Evolutionary conservation across 164 flowering plant genomes (phyloP).

Genomic region (Sedum album): DNA sequence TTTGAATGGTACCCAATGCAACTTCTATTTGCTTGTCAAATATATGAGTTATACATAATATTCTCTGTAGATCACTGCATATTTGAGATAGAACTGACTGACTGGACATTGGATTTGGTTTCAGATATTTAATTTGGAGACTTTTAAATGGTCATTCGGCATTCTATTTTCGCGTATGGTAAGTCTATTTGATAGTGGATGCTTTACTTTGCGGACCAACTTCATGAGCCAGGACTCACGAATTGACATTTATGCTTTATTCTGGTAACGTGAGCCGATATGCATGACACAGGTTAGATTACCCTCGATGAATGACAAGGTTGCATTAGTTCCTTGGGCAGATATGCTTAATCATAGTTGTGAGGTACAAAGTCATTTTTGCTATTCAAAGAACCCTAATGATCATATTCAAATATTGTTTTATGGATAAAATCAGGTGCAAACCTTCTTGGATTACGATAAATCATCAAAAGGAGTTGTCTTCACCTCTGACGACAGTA

Average conservation of each 20-base stretch:
- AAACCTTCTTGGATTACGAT: conserved; percentile 88
- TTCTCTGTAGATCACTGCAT: background rate
- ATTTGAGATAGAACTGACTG: background rate
- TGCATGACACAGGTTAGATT: conserved; percentile 55
- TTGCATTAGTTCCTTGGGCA: conserved; percentile 98
- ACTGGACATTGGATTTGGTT: background rate
- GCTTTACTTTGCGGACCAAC: background rate
- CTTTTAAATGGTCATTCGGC: conserved; percentile 96
- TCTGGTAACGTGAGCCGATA: background rate
- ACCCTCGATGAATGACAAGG: conserved; percentile 86
- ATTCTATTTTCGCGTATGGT: conserved; percentile 96
- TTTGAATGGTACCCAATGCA: too few species aligned
- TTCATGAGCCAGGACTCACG: background rate
- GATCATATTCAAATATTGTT: background rate
- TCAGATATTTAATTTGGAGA: conserved; percentile 85
- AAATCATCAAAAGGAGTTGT: conserved; percentile 78
- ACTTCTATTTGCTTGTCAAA: background rate
- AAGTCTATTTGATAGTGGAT: conserved; percentile 18
- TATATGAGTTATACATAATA: background rate
- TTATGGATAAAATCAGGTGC: conserved; percentile 47
- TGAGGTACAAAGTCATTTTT: conserved; percentile 40
- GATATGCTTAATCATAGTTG: conserved; percentile 97
- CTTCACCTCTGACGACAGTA: conserved; percentile 82
- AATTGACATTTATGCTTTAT: background rate
- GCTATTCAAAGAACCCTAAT: background rate